These are phyloP conservation scores for Epipyxis sp. DNA, from an alignment of 108 stramenopile species.

Conservation along the genomic window DNA sequence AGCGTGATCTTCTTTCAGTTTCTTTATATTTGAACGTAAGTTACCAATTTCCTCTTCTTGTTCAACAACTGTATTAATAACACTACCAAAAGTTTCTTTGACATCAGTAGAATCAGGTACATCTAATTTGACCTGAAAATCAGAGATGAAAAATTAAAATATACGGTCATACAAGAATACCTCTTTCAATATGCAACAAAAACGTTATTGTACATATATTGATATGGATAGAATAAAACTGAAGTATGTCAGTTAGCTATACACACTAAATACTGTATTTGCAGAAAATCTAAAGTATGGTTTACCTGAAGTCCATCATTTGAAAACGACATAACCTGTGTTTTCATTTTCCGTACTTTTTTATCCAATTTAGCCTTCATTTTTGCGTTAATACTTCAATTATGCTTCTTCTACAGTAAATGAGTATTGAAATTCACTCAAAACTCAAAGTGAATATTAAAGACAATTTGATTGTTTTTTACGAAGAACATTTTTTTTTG, in stretches of 20 bases:
- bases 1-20: not conserved
- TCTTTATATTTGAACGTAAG: not conserved
- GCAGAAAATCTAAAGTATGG: too few relatives aligned
- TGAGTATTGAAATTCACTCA: too few relatives aligned
- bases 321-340: not conserved
- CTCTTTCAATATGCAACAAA: too few relatives aligned
- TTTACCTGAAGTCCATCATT: constrained; percentile 19
- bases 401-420: too few relatives aligned
- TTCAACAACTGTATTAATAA: constrained; percentile 3
- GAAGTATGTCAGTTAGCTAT: too few relatives aligned
- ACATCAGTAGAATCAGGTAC: constrained; percentile 7
- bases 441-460: too few relatives aligned
- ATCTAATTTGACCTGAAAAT: not conserved
- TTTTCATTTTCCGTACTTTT: not conserved
- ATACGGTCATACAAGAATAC: not conserved
- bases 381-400: too few relatives aligned
- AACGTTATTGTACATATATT: too few relatives aligned
- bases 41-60: constrained; percentile 2
- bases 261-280: too few relatives aligned
- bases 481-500: too few relatives aligned
- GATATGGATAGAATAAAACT: too few relatives aligned
- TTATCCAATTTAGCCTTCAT: not conserved
- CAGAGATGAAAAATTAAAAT: not conserved
- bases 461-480: too few relatives aligned
- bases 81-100: not conserved